Percentiles rank a stretch among this genome's conserved stretches.
Evolutionary conservation across 352 stramenopile species (phyloP).

Genomic region (Phytophthora capsici): DNA sequence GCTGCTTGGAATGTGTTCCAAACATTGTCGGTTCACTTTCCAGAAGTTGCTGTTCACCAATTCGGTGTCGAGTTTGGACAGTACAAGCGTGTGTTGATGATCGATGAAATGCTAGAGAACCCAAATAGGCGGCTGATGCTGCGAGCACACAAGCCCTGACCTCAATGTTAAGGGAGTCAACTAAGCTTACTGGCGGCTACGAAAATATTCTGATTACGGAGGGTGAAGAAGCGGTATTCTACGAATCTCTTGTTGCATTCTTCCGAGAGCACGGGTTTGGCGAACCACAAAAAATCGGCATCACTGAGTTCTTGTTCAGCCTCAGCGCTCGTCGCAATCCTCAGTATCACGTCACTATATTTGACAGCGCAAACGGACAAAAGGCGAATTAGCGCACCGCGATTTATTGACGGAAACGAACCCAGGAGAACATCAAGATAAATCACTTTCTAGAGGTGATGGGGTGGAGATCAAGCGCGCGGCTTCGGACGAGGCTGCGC

Average conservation of each 20-base stretch:
- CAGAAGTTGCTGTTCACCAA: slow-evolving; percentile 24
- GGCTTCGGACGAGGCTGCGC: too few relatives aligned
- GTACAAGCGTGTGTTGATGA: slow-evolving; percentile 25
- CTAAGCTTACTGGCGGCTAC: slow-evolving; percentile 16
- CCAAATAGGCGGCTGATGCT: slow-evolving; percentile 6
- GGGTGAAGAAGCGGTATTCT: slow-evolving; percentile 21
- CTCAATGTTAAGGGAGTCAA: slow-evolving; percentile 25
- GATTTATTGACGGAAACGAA: too few relatives aligned
- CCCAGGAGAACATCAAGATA: too few relatives aligned
- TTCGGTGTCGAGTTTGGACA: slow-evolving; percentile 29
- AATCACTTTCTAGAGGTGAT: too few relatives aligned
- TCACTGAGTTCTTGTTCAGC: slow-evolving; percentile 19
- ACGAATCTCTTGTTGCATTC: slow-evolving; percentile 20
- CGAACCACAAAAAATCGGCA: slow-evolving; percentile 7
- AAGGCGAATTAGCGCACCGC: slow-evolving; percentile 13
- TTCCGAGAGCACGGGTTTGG: slow-evolving; percentile 11
- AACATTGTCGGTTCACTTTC: slow-evolving; percentile 20
- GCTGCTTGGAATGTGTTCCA: slow-evolving; percentile 27
- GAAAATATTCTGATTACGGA: slow-evolving; percentile 26
- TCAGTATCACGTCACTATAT: slow-evolving; percentile 23
- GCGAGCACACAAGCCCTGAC: slow-evolving; percentile 13
- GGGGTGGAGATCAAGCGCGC: too few relatives aligned
- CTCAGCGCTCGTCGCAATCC: slow-evolving; percentile 8
- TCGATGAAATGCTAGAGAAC: slow-evolving; percentile 19
- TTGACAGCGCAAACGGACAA: slow-evolving; percentile 26